Percentiles rank a stretch among this genome's conserved stretches.
Conservation (phyloP, 768 basidiomycete species). For the Psilocybe subaeruginosa region DNA sequence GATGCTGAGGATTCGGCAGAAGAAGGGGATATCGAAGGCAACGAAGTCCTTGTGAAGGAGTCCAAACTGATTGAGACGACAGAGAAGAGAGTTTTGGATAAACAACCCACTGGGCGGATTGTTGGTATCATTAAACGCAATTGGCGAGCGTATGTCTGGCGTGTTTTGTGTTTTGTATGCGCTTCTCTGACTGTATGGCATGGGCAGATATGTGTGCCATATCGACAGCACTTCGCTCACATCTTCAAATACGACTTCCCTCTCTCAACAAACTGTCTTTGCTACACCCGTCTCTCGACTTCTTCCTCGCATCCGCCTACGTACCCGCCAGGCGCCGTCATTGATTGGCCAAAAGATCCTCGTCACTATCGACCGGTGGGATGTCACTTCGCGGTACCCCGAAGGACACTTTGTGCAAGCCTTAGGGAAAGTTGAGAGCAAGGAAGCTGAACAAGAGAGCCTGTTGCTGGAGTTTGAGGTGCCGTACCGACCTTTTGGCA, state of each 20-base stretch:
- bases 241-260: conserved; percentile 74
- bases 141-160: conserved; percentile 81
- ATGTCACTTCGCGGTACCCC: conserved; percentile 83
- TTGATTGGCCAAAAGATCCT: conserved; percentile 94
- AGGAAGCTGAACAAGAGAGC: conserved; percentile 96
- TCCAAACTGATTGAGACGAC: conserved; percentile 37
- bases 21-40: conserved; percentile 44
- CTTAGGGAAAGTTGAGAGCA: conserved; percentile 88
- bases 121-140: conserved; percentile 94
- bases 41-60: conserved; percentile 43
- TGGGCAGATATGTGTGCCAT: conserved; percentile 85
- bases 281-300: conserved; percentile 91
- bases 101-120: conserved; percentile 89
- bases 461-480: conserved; percentile 93
- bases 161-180: conserved; percentile 4
- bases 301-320: conserved; percentile 90
- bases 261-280: conserved; percentile 89
- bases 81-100: conserved; percentile 52
- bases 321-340: conserved; percentile 90
- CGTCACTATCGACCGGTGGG: conserved; percentile 94
- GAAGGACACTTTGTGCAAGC: conserved; percentile 97
- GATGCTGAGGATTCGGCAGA: conserved; percentile 81
- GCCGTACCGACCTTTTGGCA: conserved; percentile 95
- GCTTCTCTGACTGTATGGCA: conserved; percentile 1
- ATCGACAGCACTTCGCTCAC: conserved; percentile 89